Evolutionary conservation across 2,329 filamentous ascomycete genomes (phyloP), one percentile per base, ranked within the genome.

Genomic region (Hymenoscyphus fraxineus): DNA sequence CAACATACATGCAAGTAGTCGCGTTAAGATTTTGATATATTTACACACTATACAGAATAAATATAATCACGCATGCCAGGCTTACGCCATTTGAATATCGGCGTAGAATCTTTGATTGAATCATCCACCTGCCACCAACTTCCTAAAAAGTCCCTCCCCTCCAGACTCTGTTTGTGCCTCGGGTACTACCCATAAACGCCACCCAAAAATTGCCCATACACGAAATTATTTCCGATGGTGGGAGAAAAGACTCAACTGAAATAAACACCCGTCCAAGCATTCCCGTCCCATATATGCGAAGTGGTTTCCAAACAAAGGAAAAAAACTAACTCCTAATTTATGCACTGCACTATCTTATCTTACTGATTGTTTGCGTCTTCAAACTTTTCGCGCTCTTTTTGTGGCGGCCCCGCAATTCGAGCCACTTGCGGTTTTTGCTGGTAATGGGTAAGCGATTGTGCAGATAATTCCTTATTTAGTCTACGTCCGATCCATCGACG

Each of bases 401-500:
- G 19, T 54, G 19, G 27, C 19, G 44, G 19, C 44, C 22, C 44
- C 19, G 44, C 44, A 51, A 22, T 51, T 51, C n/a, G 19, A 54
- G 47, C 47, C 47, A 12, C 6, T 22, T 22, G 13, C 12, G 47
- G 2, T 27, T 54, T 27, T 54, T 22, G 47, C 13, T 54, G 47
- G 4, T 27, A 13, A 27, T 22, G 47, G 47, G n/a, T 9, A 54
- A 19, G 47, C 2, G 7, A 5, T 27, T 22, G 22, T 10, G 47
- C 19, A 27, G 3, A 27, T 9, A 35, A 54, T 54, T 5, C 47
- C 47, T 10, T 54, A 12, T 19, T 13, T 54, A 54, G 13, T 54
- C 47, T 27, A 22, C 47, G 19, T 54, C 47, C 19, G 47, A 54
- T 54, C 47, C 68, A 67, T 65, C 70, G 68, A 93, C 83, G 73